Base-by-base conservation (phyloP, 331 rosid species). In the Dryas integrifolia region DNA sequence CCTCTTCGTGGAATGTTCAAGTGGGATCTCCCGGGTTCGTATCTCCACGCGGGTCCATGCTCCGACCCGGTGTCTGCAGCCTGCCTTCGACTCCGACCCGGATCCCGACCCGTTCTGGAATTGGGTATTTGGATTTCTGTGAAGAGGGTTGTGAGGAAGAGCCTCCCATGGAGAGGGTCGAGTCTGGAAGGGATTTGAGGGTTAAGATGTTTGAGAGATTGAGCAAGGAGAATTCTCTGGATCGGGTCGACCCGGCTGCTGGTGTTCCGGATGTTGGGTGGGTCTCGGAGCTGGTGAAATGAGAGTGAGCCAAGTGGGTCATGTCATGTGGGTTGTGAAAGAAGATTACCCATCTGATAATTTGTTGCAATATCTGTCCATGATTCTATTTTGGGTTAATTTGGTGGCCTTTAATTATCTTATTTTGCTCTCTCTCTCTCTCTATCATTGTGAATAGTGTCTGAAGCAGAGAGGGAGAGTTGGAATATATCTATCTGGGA, bases 131-230 rank as follows among this genome's bases (percentile, higher is more conserved):
- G 10, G 97, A 91, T 51, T 5, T 83, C 16, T 89, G 92, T 82
- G 98, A 91, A 0, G 76, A 70, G 68, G 65, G 77, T 4, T 48
- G 69, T 7, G 95, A 82, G 77, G 97, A 94, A 78, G 98, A 88
- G 80, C 90, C 92, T 0, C 83, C 81, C 1, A 94, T 94, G 98
- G 97, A 89, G 79, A 87, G 97, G 80, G 98, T 94, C 2, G 98
- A 94, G 69, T 88, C 96, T 0, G 98, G 98, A 0, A 91, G 98
- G 67, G 83, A 65, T 7, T 69, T 95, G 2, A 67, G 98, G 65
- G 87, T 86, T 0, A 85, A 73, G 85, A 95, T 95, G 96, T 81
- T 95, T 39, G 98, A 92, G 82, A 95, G 81, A 59, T 63, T 95
- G 11, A 88, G 96, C 38, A 89, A 87, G 70, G 96, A 92, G 67